Conservation (phyloP, 1,284 basidiomycete genomes). For the Cutaneotrichosporon dermatis region DNA sequence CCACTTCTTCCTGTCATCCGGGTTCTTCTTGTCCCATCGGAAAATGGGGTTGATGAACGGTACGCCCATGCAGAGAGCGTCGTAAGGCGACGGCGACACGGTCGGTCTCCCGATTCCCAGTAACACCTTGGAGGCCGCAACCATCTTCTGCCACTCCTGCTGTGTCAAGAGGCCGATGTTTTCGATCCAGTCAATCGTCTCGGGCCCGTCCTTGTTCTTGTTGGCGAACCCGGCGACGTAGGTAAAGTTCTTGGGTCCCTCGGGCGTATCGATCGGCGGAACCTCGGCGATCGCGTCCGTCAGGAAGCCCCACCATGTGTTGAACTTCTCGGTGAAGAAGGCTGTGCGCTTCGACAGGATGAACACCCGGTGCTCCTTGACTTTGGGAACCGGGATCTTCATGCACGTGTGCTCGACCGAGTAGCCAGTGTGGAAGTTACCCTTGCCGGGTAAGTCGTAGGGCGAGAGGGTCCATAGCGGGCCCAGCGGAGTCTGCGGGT, state of each 20-base stretch:
- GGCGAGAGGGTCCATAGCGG: slow-evolving; percentile 41
- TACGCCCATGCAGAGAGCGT: slow-evolving; percentile 50
- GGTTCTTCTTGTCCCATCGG: slow-evolving; percentile 37
- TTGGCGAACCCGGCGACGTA: slow-evolving; percentile 28
- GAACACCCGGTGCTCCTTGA: slow-evolving; percentile 41
- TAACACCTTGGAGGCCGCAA: slow-evolving; percentile 14
- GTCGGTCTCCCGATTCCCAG: slow-evolving; percentile 14
- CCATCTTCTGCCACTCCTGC: slow-evolving; percentile 3
- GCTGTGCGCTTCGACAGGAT: slow-evolving; percentile 40
- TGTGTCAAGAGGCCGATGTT: slow-evolving; percentile 10
- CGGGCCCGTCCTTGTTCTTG: neutral
- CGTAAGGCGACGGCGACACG: slow-evolving; percentile 33
- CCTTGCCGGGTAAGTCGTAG: slow-evolving; percentile 20
- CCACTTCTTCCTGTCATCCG: slow-evolving; percentile 42
- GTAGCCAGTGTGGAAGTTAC: slow-evolving; percentile 39
- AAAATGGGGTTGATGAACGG: slow-evolving; percentile 50
- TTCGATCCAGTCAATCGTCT: neutral
- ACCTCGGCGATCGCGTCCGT: slow-evolving; percentile 7
- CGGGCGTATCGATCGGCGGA: neutral
- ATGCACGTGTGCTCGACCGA: slow-evolving; percentile 43
- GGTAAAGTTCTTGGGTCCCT: slow-evolving; percentile 19
- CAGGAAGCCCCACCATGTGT: slow-evolving; percentile 1
- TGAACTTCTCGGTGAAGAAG: slow-evolving; percentile 30
- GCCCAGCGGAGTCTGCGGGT: slow-evolving; percentile 33
- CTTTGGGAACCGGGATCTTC: neutral